Conservation (phyloP, 768 basidiomycete genomes). For the Russula brevipes region DNA sequence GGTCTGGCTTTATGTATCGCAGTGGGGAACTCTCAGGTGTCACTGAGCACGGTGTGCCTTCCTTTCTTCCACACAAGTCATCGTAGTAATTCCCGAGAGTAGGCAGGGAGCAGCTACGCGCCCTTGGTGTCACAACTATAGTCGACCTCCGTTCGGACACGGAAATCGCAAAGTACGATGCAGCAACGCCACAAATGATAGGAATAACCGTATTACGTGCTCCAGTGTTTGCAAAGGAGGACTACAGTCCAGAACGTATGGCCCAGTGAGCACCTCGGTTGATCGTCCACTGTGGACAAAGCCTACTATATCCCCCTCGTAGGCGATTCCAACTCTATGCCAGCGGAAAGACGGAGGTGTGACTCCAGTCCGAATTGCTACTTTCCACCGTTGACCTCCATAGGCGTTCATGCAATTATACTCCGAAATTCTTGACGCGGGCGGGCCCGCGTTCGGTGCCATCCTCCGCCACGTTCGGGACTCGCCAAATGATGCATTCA, state of each 20-base stretch:
- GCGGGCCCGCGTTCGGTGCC: conserved; percentile 58
- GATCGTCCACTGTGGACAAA: background rate
- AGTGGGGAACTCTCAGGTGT: conserved; percentile 70
- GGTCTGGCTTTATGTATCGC: conserved; percentile 54
- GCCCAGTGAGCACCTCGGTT: conserved; percentile 62
- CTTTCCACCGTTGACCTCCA: background rate
- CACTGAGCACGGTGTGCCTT: conserved; percentile 55
- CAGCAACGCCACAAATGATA: conserved; percentile 58
- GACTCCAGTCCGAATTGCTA: background rate
- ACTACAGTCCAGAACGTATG: conserved; percentile 81
- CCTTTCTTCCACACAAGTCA: background rate
- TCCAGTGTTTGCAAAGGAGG: conserved; percentile 63
- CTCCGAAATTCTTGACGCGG: conserved; percentile 74
- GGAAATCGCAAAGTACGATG: conserved; percentile 69
- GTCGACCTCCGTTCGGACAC: conserved; percentile 79
- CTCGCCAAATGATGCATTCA: conserved; percentile 53
- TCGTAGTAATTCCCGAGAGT: background rate
- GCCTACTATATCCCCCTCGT: background rate
- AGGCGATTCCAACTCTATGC: conserved; percentile 73
- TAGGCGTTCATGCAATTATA: conserved; percentile 80
- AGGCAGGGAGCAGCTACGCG: conserved; percentile 56
- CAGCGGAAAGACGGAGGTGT: conserved; percentile 72
- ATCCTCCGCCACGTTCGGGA: conserved; percentile 74
- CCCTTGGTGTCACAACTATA: conserved; percentile 59
- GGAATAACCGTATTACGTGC: conserved; percentile 55